Evolutionary conservation across 2,329 filamentous ascomycete genomes (phyloP).

Genomic region (Ophioceras dolichostomum): DNA sequence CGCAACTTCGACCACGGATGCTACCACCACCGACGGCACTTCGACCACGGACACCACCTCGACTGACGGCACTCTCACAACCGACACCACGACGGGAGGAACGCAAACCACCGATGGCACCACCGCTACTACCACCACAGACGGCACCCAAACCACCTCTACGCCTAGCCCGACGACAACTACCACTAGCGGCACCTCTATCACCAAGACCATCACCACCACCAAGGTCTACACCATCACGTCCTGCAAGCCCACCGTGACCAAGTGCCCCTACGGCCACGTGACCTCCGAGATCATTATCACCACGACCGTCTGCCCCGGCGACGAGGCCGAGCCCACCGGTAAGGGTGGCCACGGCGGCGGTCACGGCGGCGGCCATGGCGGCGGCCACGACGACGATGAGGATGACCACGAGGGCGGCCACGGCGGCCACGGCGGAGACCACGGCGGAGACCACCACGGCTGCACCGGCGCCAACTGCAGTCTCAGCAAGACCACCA

Average conservation of each 20-base stretch:
- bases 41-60: not conserved
- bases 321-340: not conserved
- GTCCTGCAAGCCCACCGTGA: conserved; percentile 13
- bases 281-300: conserved; percentile 15
- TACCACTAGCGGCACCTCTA: conserved; percentile 1
- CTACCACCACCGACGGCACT: not conserved
- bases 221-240: conserved; percentile 14
- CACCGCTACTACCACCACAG: conserved; percentile 2
- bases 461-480: no score
- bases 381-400: conserved; percentile 18
- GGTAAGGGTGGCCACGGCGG: not conserved
- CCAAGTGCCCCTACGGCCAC: conserved; percentile 13
- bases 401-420: no score
- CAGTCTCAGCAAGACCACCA: no score
- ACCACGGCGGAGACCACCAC: no score
- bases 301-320: conserved; percentile 25
- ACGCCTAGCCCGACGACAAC: not conserved
- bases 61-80: not conserved
- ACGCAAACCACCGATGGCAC: conserved; percentile 2
- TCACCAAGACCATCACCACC: conserved; percentile 5
- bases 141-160: conserved; percentile 3
- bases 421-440: no score
- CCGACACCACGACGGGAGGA: conserved; percentile 1
- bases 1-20: not conserved
- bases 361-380: conserved; percentile 10